Percentiles rank a stretch among this genome's conserved stretches.
phyloP scores from a whole-genome alignment of 148 eudicot genomes.

The Amaranthus hypochondriacus region DNA sequence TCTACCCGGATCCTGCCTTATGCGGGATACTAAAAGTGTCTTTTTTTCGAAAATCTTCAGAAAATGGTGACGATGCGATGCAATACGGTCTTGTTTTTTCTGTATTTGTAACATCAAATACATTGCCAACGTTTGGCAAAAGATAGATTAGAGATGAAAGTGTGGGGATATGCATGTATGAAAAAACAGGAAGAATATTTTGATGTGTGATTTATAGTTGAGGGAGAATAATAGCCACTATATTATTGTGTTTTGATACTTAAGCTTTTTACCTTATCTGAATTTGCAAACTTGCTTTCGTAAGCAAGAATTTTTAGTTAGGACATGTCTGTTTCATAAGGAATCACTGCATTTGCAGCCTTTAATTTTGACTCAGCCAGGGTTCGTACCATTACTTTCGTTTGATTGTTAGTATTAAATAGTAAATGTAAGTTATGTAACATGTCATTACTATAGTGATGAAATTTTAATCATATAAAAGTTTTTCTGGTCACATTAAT shows the following conservation, averaged over 20 bases:
- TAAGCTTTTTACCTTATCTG: constrained; percentile 14
- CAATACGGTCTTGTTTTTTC: too few relatives aligned
- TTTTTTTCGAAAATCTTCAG: too few relatives aligned
- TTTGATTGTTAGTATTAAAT: too few relatives aligned
- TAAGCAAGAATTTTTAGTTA: constrained; percentile 8
- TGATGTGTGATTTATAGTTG: not conserved
- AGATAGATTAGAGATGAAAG: not conserved
- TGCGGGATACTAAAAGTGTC: too few relatives aligned
- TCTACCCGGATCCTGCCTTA: too few relatives aligned
- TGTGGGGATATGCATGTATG: not conserved
- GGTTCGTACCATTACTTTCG: too few relatives aligned
- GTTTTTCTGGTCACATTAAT: too few relatives aligned
- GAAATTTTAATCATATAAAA: too few relatives aligned
- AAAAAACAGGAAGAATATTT: constrained; percentile 8
- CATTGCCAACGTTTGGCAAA: constrained; percentile 11
- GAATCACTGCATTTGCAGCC: not conserved
- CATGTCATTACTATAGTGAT: too few relatives aligned
- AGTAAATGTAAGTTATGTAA: too few relatives aligned
- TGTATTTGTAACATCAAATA: too few relatives aligned
- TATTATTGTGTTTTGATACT: constrained; percentile 9
- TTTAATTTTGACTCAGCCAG: not conserved
- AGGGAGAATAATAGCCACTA: constrained; percentile 16
- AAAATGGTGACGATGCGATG: too few relatives aligned
- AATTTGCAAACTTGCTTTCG: constrained; percentile 23
- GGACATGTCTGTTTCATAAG: not conserved